Base-by-base conservation (phyloP, 2,329 filamentous ascomycete genomes). In the Trichoderma sp. region DNA sequence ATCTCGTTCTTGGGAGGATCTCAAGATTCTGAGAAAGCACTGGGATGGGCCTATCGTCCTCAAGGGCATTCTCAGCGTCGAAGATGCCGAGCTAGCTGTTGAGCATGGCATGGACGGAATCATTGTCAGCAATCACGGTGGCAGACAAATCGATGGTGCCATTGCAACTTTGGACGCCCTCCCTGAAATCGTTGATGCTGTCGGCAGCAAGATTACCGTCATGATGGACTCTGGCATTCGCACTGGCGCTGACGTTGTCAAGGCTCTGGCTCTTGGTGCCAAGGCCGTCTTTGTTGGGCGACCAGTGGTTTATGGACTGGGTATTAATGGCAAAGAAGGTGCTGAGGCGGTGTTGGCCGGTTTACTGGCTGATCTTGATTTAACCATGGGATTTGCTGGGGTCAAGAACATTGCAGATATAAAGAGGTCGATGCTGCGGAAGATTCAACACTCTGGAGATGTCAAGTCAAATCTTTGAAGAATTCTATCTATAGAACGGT, bases 1-100 rank as follows among this genome's bases (percentile, higher is more conserved):
- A 4, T 79, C 77, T 60, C 90, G 90, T 78, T 85, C 85, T 0
- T 94, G 92, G 92, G 88, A 90, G 2, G 86, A 94, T 50, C 81
- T 94, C 45, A 84, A 85, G n/a, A 84, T 90, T 65, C 80, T 94
- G 77, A 86, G 88, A 77, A 84, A 88, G 78, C 81, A 91, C 75
- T 93, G 91, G 90, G 86, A 90, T 76, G 91, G 91, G 0, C 84
- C 85, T 0, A 84, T 86, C 27, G 81, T 87, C 14, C 80, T 85
- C 53, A 86, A 86, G 67, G 85, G 85, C 3, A 82, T 87, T 3
- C 80, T 84, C 76, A 84, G 81, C 7, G 83, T 84, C 3, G 83
- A 85, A 11, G 85, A 87, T 72, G 85, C 85, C 14, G 77, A 80
- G n/a, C 76, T 82, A 3, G 85, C 85, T 1, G 81, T 84, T 7